These are phyloP conservation scores for Gastrolobium bilobum DNA, from an alignment of 306 rosid species.

Conservation along the genomic window DNA sequence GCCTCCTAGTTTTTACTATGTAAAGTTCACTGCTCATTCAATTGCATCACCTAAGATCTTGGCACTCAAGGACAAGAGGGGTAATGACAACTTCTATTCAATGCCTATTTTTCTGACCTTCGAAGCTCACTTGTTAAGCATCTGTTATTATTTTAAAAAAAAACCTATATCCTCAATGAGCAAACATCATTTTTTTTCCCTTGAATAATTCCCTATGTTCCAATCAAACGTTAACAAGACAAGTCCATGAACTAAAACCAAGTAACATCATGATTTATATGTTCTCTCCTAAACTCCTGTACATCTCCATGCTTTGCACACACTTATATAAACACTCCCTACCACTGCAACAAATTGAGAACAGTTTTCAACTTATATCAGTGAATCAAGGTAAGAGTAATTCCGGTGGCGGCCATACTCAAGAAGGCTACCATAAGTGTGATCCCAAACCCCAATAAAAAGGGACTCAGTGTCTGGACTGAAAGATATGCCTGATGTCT, in stretches of 20 bases:
- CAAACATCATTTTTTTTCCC: background rate
- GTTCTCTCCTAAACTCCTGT: constrained; percentile 56
- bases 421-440: constrained; percentile 85
- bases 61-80: background rate
- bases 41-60: background rate
- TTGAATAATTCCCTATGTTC: background rate
- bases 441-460: constrained; percentile 87
- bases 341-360: constrained; percentile 36
- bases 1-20: too few species aligned
- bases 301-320: constrained; percentile 50
- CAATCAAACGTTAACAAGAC: background rate
- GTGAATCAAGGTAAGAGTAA: constrained; percentile 66
- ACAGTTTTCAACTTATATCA: constrained; percentile 33
- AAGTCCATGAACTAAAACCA: background rate
- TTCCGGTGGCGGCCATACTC: constrained; percentile 67
- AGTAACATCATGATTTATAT: constrained; percentile 31
- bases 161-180: background rate
- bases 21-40: background rate
- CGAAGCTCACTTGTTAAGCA: background rate
- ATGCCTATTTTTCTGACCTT: background rate
- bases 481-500: constrained; percentile 84
- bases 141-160: background rate
- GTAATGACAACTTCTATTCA: background rate
- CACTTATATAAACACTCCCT: constrained; percentile 36
- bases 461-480: constrained; percentile 89